Conservation (phyloP, 495 filamentous ascomycete species). For the Thermochaetoides thermophila region DNA sequence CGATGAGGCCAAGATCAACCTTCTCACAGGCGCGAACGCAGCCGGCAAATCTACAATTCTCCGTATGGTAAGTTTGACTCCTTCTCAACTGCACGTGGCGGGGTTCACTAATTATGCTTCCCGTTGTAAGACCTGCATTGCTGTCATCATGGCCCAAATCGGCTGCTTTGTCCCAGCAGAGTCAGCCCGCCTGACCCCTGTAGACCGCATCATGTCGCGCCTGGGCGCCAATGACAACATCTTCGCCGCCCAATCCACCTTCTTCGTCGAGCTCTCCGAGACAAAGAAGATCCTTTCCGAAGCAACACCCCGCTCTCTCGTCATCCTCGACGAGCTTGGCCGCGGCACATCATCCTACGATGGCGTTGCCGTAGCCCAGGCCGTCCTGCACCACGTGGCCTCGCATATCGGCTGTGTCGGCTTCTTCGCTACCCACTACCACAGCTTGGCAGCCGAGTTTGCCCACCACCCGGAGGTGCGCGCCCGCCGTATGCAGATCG, state of each 20-base stretch:
- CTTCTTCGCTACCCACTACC: constrained; percentile 98
- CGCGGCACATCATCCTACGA: constrained; percentile 91
- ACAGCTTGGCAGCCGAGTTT: constrained; percentile 84
- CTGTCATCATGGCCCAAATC: constrained; percentile 97
- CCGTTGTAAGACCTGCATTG: constrained; percentile 71
- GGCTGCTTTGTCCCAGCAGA: constrained; percentile 82
- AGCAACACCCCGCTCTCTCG: constrained; percentile 84
- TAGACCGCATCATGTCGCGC: constrained; percentile 97
- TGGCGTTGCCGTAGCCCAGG: constrained; percentile 90
- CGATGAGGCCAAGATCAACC: constrained; percentile 61
- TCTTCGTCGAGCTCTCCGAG: constrained; percentile 95
- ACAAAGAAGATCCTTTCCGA: constrained; percentile 97
- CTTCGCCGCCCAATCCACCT: constrained; percentile 93
- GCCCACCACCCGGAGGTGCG: constrained; percentile 72
- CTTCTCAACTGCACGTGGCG: too few relatives aligned
- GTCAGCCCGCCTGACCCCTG: constrained; percentile 74
- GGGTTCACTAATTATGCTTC: too few relatives aligned
- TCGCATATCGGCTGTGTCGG: constrained; percentile 85
- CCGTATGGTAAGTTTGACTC: constrained; percentile 67
- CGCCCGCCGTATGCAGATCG: constrained; percentile 80
- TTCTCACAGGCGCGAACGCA: constrained; percentile 93
- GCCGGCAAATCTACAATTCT: constrained; percentile 98
- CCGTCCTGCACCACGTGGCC: constrained; percentile 88
- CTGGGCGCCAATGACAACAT: constrained; percentile 98
- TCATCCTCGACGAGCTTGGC: constrained; percentile 95